A percentile compares a stretch with the other conserved stretches of the same genome.
phyloP scores from a whole-genome alignment of 768 basidiomycete genomes.

The Psilocybe cubensis region DNA sequence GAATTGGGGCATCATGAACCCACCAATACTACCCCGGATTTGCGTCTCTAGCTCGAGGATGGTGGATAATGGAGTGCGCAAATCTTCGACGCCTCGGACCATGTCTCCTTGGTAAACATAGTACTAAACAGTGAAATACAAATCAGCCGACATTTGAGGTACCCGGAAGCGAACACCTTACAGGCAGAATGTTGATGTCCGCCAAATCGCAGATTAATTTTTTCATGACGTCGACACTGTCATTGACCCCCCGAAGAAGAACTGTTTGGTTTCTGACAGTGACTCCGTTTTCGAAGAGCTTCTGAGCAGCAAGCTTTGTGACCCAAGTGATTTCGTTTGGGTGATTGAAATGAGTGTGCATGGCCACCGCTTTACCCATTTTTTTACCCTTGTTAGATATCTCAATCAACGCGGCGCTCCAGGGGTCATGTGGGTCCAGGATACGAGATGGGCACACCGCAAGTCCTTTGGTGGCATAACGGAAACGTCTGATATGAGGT shows the following conservation, averaged over 20 bases:
- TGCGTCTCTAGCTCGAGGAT: conserved; percentile 20
- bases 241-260: conserved; percentile 5
- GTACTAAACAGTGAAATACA: conserved; percentile 10
- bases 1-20: conserved; percentile 21
- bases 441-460: conserved; percentile 6
- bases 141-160: not conserved
- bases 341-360: conserved; percentile 24
- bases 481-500: conserved; percentile 3
- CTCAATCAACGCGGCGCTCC: conserved; percentile 13
- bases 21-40: conserved; percentile 20
- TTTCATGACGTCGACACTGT: not conserved
- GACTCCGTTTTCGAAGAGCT: conserved; percentile 1
- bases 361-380: conserved; percentile 19
- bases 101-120: conserved; percentile 26
- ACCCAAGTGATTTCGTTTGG: conserved; percentile 23
- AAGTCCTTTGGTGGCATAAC: conserved; percentile 2
- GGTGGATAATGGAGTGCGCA: conserved; percentile 22
- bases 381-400: conserved; percentile 14
- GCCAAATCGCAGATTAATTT: not conserved
- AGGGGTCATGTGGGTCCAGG: conserved; percentile 1
- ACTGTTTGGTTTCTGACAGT: conserved; percentile 5
- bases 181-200: conserved; percentile 2
- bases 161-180: not conserved
- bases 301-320: conserved; percentile 3
- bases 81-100: conserved; percentile 22